Base-by-base conservation (phyloP, 495 filamentous ascomycete species). In the Letharia columbiana region DNA sequence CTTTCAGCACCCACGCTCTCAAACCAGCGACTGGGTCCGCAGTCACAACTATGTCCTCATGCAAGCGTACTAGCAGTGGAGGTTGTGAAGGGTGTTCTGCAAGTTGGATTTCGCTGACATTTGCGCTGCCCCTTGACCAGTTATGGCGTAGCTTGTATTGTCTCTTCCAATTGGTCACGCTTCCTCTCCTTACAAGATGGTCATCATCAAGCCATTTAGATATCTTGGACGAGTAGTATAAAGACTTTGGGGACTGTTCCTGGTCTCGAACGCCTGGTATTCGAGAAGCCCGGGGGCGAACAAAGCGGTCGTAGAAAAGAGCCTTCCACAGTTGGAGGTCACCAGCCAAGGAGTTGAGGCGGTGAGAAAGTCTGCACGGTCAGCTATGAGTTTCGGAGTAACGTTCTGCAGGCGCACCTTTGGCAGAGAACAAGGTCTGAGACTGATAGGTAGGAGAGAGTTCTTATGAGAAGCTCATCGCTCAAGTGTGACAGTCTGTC, bases 291-390 rank as follows among this genome's bases (percentile, higher is more conserved):
- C 91, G 84, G 60, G 92, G 93, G 60, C 88, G 83, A 13, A 98
- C 92, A 77, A 96, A 98, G 67, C 88, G 86, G 42, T 85, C 82
- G 77, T 96, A 96, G 77, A 96, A 98, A 42, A 89, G 81, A 12
- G 83, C 81, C 76, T 93, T 96, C 94, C 94, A 98, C 60, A 98
- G 77, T 73, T 96, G 91, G 15, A 88, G 87, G 76, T 98, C 94
- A 66, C 81, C 82, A 23, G 90, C 82, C 18, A 98, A 79, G n/a
- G 76, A 77, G 70, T 87, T 81, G 71, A 96, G 90, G 50, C 86
- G 89, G 56, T 77, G 86, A n/a, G 91, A 96, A 37, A 95, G 75
- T 58, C 88, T 91, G 40, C 72, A 72, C 67, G 47, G 65, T 64
- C 28, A 69, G 52, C 62, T 37, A 31, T 41, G 35, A 35, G 33